phyloP scores from a whole-genome alignment of 768 basidiomycete genomes.

The Boletus pseudo-olivaceus region DNA sequence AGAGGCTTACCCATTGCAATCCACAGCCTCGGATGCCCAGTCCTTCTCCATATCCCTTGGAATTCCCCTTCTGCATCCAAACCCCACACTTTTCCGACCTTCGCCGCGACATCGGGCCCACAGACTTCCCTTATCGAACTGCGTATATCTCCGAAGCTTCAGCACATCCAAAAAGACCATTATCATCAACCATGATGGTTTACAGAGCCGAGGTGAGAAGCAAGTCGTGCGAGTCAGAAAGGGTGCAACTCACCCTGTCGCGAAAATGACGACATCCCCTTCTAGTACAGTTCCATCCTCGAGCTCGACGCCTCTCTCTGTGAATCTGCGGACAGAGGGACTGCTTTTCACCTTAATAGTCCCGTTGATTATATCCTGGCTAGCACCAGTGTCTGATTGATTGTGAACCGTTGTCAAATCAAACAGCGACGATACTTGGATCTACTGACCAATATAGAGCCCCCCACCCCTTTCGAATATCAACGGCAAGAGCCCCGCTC shows the following conservation, averaged over 20 bases:
- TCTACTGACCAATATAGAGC: constrained; percentile 35
- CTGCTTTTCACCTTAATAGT: constrained; percentile 50
- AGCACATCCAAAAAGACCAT: neutral
- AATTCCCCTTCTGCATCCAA: constrained; percentile 64
- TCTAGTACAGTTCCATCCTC: constrained; percentile 24
- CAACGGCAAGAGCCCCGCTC: constrained; percentile 33
- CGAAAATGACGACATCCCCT: constrained; percentile 33
- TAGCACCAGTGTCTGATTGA: constrained; percentile 36
- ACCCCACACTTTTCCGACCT: constrained; percentile 60
- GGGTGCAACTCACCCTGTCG: constrained; percentile 28
- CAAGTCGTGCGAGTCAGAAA: neutral
- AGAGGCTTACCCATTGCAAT: constrained; percentile 21
- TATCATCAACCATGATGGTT: neutral
- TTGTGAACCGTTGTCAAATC: neutral
- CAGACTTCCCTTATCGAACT: constrained; percentile 41
- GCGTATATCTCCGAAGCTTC: constrained; percentile 45
- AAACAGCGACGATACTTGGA: neutral
- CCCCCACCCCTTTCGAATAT: constrained; percentile 35
- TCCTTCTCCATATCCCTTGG: constrained; percentile 37
- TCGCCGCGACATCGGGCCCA: constrained; percentile 42
- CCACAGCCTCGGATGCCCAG: constrained; percentile 36
- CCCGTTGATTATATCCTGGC: constrained; percentile 44
- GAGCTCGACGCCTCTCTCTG: constrained; percentile 25
- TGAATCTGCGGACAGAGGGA: constrained; percentile 26
- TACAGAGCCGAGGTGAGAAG: neutral